Evolutionary conservation across 2,329 filamentous ascomycete genomes (phyloP), one percentile per base, ranked within the genome.

Genomic region (Exophiala bonariae): DNA sequence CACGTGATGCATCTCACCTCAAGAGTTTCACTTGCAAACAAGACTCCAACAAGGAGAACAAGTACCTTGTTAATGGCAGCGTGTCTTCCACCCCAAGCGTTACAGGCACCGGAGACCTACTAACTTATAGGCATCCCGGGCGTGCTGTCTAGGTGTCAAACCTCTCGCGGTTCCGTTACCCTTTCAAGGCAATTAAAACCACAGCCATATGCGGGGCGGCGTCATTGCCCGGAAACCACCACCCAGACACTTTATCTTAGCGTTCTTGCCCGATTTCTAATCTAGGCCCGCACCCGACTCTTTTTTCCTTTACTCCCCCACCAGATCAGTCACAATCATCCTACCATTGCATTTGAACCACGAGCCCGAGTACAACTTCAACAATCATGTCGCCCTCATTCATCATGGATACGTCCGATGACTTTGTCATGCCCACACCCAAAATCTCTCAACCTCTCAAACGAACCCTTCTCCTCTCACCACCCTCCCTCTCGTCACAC

Each of bases 401-500:
- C 54, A 75, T 74, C 60, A 72, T 82, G 66, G 80, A 82, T 63
- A 71, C 72, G 32, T 75, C 74, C 54, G 71, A 74, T 60, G 80
- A 83, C 65, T 75, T 81, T 66, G 66, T 56, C 41, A 42, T 67
- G 20, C 54, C 66, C 14, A 56, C 63, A 33, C 50, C 60, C 32
- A 55, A 56, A 52, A 55, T 61, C 26, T 50, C 42, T 44, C 50
- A 51, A 30, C 33, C 47, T 13, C 49, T 65, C 44, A 60, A 67
- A 51, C 82, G 85, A 67, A 92, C 85, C 23, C 84, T 96, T 54
- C 83, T 96, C 32, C 84, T 97, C 52, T 90, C 92, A 23, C 92
- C 93, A 43, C 91, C 93, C 10, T 95, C 90, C 18, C 81, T 97
- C 61, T 86, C 93, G 58, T 82, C 89, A 45, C 86, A 95, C 69